These are phyloP conservation scores for Colletotrichum scovillei DNA, from an alignment of 2,329 filamentous ascomycete species.

Conservation along the genomic window DNA sequence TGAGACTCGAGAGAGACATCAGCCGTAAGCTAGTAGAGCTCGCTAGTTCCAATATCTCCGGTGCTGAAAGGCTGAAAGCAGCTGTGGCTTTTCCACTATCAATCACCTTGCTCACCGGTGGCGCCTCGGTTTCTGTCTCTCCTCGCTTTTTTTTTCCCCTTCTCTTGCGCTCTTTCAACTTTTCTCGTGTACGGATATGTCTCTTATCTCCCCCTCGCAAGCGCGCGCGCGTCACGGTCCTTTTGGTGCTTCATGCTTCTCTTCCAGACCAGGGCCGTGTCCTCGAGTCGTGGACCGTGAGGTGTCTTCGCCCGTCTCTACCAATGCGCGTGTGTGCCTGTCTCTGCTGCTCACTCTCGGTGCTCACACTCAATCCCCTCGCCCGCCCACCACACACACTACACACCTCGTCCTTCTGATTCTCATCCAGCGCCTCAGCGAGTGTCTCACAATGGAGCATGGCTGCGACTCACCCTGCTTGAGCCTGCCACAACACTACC, in stretches of 20 bases:
- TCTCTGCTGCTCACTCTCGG: neutral
- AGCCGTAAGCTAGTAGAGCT: neutral
- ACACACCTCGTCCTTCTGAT: neutral
- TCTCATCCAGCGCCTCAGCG: conserved; percentile 10
- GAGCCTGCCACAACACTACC: neutral
- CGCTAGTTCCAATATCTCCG: neutral
- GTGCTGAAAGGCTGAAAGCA: conserved; percentile 8
- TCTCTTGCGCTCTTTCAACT: neutral
- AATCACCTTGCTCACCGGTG: neutral
- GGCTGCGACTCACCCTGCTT: conserved; percentile 14
- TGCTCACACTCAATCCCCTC: neutral
- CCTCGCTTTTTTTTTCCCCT: neutral
- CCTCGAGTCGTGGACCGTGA: neutral
- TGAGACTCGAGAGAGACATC: neutral
- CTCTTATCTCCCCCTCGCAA: neutral
- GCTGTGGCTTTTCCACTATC: neutral
- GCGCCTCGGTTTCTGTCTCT: neutral
- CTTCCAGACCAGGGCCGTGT: neutral
- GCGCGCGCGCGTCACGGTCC: neutral
- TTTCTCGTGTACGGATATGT: neutral
- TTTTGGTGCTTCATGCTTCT: neutral
- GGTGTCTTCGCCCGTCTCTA: neutral
- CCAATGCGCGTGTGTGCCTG: too few relatives aligned
- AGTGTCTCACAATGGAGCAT: conserved; percentile 22
- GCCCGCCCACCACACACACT: neutral